phyloP scores from a whole-genome alignment of 495 filamentous ascomycete genomes.

The Daldinia childiae region DNA sequence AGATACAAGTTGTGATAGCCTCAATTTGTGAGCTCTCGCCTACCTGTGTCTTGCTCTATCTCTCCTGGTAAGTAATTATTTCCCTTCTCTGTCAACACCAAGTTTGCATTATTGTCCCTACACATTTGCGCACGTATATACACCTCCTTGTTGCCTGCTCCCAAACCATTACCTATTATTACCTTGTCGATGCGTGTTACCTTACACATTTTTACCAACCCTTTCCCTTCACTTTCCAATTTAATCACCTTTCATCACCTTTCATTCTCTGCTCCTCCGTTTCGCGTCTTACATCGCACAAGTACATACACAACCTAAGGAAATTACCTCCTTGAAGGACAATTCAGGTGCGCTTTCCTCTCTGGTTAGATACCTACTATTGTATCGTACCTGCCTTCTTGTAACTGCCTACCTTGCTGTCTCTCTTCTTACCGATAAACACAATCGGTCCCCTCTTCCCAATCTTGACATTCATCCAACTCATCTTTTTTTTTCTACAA shows the following conservation, averaged over 20 bases:
- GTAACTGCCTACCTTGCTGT: background rate
- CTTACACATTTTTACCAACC: constrained; percentile 1
- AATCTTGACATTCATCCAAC: constrained; percentile 12
- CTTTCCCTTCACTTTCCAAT: constrained; percentile 2
- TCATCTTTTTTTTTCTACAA: constrained; percentile 30
- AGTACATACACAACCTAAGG: constrained; percentile 29
- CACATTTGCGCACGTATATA: background rate
- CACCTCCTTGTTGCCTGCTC: background rate
- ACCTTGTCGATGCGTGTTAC: constrained; percentile 3
- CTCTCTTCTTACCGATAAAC: constrained; percentile 22
- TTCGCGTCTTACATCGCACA: constrained; percentile 42
- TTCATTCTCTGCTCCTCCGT: constrained; percentile 20
- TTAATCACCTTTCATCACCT: constrained; percentile 7
- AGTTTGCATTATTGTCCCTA: background rate
- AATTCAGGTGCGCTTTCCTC: constrained; percentile 29
- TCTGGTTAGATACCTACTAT: background rate
- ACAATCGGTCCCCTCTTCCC: constrained; percentile 17
- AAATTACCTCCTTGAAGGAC: constrained; percentile 30
- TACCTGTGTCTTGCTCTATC: background rate
- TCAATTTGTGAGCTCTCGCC: background rate
- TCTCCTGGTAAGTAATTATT: constrained; percentile 11
- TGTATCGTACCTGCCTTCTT: constrained; percentile 24
- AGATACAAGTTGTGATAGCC: background rate
- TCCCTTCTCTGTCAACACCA: background rate
- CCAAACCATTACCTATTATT: background rate